These are phyloP conservation scores for Microdochium trichocladiopsis DNA, from an alignment of 2,329 filamentous ascomycete genomes.

Conservation along the genomic window DNA sequence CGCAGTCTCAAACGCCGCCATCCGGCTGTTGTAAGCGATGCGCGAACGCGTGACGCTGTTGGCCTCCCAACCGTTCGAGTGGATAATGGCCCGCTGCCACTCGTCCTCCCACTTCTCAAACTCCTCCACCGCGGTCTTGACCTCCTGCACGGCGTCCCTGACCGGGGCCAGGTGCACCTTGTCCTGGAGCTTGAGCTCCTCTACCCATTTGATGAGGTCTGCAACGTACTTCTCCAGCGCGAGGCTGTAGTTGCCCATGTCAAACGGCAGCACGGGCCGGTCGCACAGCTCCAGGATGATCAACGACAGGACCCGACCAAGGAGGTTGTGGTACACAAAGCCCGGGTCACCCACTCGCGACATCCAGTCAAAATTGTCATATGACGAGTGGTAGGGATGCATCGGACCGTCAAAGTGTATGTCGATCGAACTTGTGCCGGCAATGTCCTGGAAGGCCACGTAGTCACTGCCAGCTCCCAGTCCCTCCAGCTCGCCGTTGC, in stretches of 20 bases:
- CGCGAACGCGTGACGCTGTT: conserved; percentile 59
- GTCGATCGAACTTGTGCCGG: conserved; percentile 81
- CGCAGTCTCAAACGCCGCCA: conserved; percentile 76
- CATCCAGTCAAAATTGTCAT: conserved; percentile 89
- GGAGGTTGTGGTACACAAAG: conserved; percentile 71
- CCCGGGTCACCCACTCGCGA: conserved; percentile 70
- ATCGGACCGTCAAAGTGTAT: conserved; percentile 65
- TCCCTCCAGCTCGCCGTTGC: conserved; percentile 53
- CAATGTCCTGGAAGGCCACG: conserved; percentile 85
- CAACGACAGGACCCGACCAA: conserved; percentile 74
- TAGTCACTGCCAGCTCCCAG: conserved; percentile 76
- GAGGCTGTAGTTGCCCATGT: conserved; percentile 66
- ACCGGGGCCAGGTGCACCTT: conserved; percentile 50
- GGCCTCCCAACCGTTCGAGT: conserved; percentile 69
- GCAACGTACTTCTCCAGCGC: conserved; percentile 58
- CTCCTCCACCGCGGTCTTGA: conserved; percentile 50
- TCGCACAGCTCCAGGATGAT: conserved; percentile 83
- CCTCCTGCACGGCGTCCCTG: conserved; percentile 52
- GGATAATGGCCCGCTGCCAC: conserved; percentile 70
- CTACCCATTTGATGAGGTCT: conserved; percentile 60
- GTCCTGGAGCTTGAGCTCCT: conserved; percentile 30
- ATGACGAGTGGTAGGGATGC: conserved; percentile 74
- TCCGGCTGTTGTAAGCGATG: conserved; percentile 69
- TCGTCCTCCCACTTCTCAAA: conserved; percentile 71
- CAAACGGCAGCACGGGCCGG: conserved; percentile 73